These are phyloP conservation scores for Saccharomycopsis hybrid DNA, from an alignment of 1,139 yeast genomes.

Conservation along the genomic window DNA sequence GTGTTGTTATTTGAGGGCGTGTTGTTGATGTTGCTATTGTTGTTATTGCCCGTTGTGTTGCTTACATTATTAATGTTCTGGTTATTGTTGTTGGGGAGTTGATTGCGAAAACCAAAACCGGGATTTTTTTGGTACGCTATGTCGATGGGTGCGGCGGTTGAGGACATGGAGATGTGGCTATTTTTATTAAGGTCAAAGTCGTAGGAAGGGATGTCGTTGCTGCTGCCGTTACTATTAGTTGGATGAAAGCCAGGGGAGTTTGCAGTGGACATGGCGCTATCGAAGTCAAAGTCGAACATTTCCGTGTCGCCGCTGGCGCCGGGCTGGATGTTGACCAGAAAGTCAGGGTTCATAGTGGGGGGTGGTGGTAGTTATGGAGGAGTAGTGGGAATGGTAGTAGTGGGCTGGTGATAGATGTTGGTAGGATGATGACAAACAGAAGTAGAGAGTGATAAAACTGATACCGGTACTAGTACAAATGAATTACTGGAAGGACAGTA, in stretches of 20 bases:
- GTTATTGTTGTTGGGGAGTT: slow-evolving; percentile 19
- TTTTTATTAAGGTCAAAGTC: slow-evolving; percentile 8
- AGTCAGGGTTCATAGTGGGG: slow-evolving; percentile 15
- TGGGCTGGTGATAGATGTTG: too few relatives aligned
- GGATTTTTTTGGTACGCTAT: slow-evolving; percentile 25
- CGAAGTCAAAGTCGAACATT: slow-evolving; percentile 21
- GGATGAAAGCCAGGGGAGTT: slow-evolving; percentile 13
- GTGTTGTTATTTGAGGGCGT: not conserved
- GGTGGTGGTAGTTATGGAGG: not conserved
- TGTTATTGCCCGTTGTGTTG: slow-evolving; percentile 22
- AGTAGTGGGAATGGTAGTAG: not conserved
- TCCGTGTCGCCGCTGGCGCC: slow-evolving; percentile 16
- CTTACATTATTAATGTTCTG: slow-evolving; percentile 22
- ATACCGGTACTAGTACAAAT: too few relatives aligned
- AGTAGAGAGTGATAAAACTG: too few relatives aligned
- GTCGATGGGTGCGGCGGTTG: slow-evolving; percentile 25
- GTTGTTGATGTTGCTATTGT: slow-evolving; percentile 14
- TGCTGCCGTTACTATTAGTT: not conserved
- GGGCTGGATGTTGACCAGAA: slow-evolving; percentile 15
- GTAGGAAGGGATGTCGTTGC: not conserved
- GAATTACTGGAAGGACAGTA: too few relatives aligned
- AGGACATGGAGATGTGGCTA: slow-evolving; percentile 20
- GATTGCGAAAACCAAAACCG: slow-evolving; percentile 21
- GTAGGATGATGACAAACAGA: too few relatives aligned
- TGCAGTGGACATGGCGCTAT: slow-evolving; percentile 17